Base-by-base conservation (phyloP, 2,329 filamentous ascomycete genomes). In the Fusarium foetens region DNA sequence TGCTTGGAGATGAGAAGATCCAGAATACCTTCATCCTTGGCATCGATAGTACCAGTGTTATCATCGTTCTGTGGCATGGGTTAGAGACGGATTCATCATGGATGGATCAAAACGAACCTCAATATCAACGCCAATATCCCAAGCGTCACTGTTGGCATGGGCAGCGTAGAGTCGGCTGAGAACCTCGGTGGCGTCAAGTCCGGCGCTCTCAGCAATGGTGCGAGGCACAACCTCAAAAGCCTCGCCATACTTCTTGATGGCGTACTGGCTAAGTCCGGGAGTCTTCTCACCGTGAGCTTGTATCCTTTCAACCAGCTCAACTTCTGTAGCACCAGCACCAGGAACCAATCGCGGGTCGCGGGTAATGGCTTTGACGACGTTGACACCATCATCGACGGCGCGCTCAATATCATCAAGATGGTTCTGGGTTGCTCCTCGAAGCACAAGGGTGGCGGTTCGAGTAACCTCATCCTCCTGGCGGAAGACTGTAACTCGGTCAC, bases 401-500 rank as follows among this genome's bases (percentile, higher is more conserved):
- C 96, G 92, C 87, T 99, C 96, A 39, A 99, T 89, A 77, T 99
- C 96, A 79, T 99, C 96, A 29, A 99, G 90, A 82, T 98, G 94
- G 86, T 99, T 99, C 84, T 98, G 95, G 9, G 96, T 99, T 25
- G 96, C 96, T 54, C 97, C 96, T 73, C 96, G 91, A 68, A 99
- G 90, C 58, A 99, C 95, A 53, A 99, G 89, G 12, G 96, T 99
- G 25, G 97, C 94, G 57, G 96, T 99, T 78, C 95, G 90, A 55
- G 97, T 98, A 61, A 91, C 89, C 77, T 97, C 94, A 79, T 94
- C 91, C 82, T 99, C 96, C 87, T 99, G 96, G 78, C 97, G 89
- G 90, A 99, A 99, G 66, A 99, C 95, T 45, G 96, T 99, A 66
- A 99, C 97, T 70, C 96, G 93, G 86, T 99, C 96, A 76, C 96